Base-by-base conservation (phyloP, 345 rosid genomes). In the Turnera subulata region DNA sequence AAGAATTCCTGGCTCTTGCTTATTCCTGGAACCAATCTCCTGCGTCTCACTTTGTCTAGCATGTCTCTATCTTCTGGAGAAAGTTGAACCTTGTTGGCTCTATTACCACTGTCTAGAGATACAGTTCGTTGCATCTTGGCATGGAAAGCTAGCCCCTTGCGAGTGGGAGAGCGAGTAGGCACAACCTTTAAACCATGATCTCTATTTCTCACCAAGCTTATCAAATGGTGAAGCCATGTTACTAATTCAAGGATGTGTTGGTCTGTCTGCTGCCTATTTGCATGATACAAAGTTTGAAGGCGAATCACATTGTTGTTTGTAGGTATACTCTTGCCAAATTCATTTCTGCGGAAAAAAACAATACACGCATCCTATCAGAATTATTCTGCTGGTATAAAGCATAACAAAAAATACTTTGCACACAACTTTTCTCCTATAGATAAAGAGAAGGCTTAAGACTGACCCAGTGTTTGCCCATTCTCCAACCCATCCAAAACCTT, bases 401-500 rank as follows among this genome's bases (percentile, higher is more conserved):
- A 24, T 15, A 15, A 15, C 0, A 6, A 50, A 12, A 23, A n/a
- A 49, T 22, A 6, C 55, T 46, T 23, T 10, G 1, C 6, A 20
- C 35, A 25, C 52, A 65, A 10, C 25, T 25, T 21, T 6, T 33
- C 32, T 6, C 9, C 1, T 1, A 44, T 10, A n/a, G 8, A 6
- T 1, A 45, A 55, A 16, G 29, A 45, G 21, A 35, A 32, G 6
- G 38, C 20, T 3, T 1, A 33, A n/a, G 47, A 72, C 84, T 78
- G 26, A 88, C 96, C 89, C 83, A 23, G 78, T 76, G 56, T 77
- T 93, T 26, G 96, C 99, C 99, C 99, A 93, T 72, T 93, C 99
- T 70, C 99, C 99, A 9, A 93, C 91, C 97, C 97, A 82, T 39
- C 99, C 99, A 12, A 93, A 89, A 37, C 93, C 89, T 73, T 93